Conservation (phyloP, 2,329 filamentous ascomycete species). For the Pseudocercospora ulei region DNA sequence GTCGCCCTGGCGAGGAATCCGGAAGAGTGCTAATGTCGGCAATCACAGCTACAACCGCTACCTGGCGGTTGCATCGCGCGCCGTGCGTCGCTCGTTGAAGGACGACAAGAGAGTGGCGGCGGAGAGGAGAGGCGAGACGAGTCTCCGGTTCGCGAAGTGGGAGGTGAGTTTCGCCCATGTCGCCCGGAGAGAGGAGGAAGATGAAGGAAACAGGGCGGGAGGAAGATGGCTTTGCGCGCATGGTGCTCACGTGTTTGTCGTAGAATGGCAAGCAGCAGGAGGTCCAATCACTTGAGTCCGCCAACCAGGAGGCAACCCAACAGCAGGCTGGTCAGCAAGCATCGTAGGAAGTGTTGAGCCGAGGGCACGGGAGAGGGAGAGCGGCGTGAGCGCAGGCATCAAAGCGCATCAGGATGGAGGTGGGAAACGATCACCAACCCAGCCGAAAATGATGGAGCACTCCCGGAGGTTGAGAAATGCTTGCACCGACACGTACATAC, state of each 20-base stretch:
- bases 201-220: not conserved
- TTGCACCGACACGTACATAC: conserved; percentile 1
- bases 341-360: conserved; percentile 34
- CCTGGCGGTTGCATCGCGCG: conserved; percentile 86
- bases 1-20: not conserved
- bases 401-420: not conserved
- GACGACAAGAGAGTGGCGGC: conserved; percentile 79
- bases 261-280: conserved; percentile 97
- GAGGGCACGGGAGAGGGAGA: conserved; percentile 17
- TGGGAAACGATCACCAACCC: no score
- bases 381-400: not conserved
- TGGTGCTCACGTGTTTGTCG: conserved; percentile 25
- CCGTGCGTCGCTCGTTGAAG: conserved; percentile 93
- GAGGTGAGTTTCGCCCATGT: no score
- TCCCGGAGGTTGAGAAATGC: conserved; percentile 3
- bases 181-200: no score
- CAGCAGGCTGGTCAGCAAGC: conserved; percentile 36
- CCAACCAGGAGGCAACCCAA: conserved; percentile 44
- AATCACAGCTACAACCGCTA: conserved; percentile 93
- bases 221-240: conserved; percentile 2
- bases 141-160: conserved; percentile 90
- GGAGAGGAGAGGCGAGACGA: conserved; percentile 82
- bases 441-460: not conserved
- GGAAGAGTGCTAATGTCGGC: conserved; percentile 19
- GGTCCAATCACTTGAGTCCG: conserved; percentile 56